Evolutionary conservation across 345 rosid species (phyloP).

Genomic region (Syzygium aqueum): DNA sequence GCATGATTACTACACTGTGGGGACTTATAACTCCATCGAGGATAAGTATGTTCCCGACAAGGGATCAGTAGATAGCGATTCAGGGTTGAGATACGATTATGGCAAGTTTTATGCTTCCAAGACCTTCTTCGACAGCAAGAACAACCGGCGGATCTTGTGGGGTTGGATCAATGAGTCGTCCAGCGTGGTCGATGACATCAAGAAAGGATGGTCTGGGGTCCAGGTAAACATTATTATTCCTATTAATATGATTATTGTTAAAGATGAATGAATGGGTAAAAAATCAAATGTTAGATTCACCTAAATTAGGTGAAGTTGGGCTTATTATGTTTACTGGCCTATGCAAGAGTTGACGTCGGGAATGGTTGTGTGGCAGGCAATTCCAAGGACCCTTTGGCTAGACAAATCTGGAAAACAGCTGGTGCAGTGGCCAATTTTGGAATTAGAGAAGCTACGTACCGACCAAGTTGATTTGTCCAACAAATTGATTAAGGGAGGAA

Average conservation of each 20-base stretch:
- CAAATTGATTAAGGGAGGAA: slow-evolving; percentile 26
- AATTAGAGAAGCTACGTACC: slow-evolving; percentile 42
- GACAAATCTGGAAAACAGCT: slow-evolving; percentile 46
- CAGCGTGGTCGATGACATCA: background rate
- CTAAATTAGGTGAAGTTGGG: background rate
- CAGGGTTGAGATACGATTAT: slow-evolving; percentile 39
- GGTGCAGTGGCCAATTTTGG: slow-evolving; percentile 68
- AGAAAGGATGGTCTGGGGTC: slow-evolving; percentile 56
- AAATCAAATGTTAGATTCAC: background rate
- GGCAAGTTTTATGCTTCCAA: slow-evolving; percentile 65
- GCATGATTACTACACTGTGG: slow-evolving; percentile 34
- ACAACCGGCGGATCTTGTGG: slow-evolving; percentile 38
- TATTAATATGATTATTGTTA: background rate
- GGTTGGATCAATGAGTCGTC: slow-evolving; percentile 57
- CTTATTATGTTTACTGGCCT: background rate
- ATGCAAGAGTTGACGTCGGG: background rate
- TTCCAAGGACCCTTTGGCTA: slow-evolving; percentile 58
- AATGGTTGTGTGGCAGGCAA: slow-evolving; percentile 24
- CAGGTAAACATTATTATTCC: slow-evolving; percentile 24
- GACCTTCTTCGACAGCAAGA: slow-evolving; percentile 36
- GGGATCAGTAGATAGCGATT: slow-evolving; percentile 9
- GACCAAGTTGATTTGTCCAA: slow-evolving; percentile 17
- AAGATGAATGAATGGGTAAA: background rate
- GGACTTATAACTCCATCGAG: slow-evolving; percentile 17
- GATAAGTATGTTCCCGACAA: slow-evolving; percentile 26